A percentile compares a stretch with the other conserved stretches of the same genome.
phyloP scores from a whole-genome alignment of 2,329 filamentous ascomycete species.

The Trichoderma aggressivum region DNA sequence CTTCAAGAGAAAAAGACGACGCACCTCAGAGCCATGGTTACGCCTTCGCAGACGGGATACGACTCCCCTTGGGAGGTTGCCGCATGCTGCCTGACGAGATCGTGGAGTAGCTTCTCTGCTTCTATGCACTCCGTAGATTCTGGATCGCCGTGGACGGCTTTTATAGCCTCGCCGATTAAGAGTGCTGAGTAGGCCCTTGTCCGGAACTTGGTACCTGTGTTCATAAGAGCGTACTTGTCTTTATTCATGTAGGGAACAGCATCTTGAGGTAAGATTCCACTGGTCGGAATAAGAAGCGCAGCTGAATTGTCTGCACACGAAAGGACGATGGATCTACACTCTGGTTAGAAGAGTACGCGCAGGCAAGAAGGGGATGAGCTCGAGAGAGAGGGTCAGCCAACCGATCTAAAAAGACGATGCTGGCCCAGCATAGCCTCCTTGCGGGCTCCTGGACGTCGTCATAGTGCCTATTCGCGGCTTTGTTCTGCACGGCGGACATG shows the following conservation, averaged over 20 bases:
- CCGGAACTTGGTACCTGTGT: not conserved
- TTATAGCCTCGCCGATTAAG: not conserved
- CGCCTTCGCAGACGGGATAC: constrained; percentile 6
- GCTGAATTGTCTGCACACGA: not conserved
- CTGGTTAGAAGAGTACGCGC: not conserved
- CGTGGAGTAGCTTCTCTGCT: not conserved
- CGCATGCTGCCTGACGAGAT: not conserved
- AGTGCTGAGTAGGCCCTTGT: not conserved
- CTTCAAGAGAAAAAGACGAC: not conserved
- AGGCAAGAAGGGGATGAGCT: not conserved
- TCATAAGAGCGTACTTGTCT: not conserved
- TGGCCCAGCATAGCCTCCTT: not conserved
- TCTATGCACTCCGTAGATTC: not conserved
- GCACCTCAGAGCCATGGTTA: constrained; percentile 11
- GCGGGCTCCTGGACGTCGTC: not conserved
- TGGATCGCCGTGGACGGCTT: not conserved
- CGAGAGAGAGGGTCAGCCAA: not conserved
- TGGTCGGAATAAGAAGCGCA: not conserved
- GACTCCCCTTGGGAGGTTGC: not conserved
- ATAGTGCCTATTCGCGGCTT: too few species aligned
- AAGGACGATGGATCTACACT: not conserved
- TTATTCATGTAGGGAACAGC: not conserved
- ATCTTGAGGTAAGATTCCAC: not conserved
- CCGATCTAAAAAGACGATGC: constrained; percentile 12
- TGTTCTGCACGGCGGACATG: not conserved